These are phyloP conservation scores for Sporisorium iseilematis-ciliati DNA, from an alignment of 1,284 basidiomycete species.

Conservation along the genomic window DNA sequence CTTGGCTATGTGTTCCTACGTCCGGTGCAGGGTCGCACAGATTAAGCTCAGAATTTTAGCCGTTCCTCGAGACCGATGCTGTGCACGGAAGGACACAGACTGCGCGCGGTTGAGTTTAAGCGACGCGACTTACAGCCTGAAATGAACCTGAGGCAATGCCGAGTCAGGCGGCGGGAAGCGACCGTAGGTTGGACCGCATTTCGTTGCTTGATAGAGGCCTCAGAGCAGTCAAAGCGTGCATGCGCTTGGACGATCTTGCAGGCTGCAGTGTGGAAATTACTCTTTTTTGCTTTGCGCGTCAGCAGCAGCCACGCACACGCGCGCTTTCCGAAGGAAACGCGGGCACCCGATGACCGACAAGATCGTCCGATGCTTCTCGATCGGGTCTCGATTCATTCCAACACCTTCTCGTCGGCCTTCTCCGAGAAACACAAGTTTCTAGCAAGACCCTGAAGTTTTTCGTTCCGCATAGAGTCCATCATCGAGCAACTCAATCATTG, in stretches of 20 bases:
- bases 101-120: neutral
- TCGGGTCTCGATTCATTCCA: neutral
- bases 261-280: conserved; percentile 13
- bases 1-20: too few species aligned
- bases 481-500: neutral
- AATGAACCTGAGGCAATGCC: neutral
- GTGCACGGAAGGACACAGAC: too few species aligned
- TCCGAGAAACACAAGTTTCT: neutral
- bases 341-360: neutral
- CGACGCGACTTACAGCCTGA: conserved; percentile 6
- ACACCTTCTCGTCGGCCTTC: conserved; percentile 1
- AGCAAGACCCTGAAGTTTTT: conserved; percentile 3
- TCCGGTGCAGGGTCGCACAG: too few species aligned
- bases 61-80: neutral
- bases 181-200: conserved; percentile 4
- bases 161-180: conserved; percentile 2
- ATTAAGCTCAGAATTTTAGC: neutral
- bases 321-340: neutral
- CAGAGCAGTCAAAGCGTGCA: neutral
- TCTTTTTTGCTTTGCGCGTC: neutral
- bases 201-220: neutral
- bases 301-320: neutral
- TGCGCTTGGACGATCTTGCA: conserved; percentile 9
- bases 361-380: too few species aligned
- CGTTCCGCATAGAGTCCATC: neutral